phyloP scores from a whole-genome alignment of 192 early-diverging fungal species.

The Umbelopsis sp. region DNA sequence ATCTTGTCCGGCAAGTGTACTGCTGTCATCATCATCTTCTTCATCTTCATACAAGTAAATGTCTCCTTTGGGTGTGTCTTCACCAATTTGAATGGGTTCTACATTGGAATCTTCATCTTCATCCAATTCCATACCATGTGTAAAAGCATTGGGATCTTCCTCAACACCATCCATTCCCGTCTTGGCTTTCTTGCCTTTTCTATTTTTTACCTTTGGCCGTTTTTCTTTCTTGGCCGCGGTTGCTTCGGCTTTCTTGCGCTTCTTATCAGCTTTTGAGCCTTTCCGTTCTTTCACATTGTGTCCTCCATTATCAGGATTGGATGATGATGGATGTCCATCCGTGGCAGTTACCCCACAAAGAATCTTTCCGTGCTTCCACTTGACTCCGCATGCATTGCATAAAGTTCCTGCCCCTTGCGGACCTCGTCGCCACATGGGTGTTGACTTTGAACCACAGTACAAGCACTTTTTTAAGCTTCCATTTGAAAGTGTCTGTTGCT shows the following conservation, averaged over 20 bases:
- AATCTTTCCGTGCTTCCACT: constrained; percentile 83
- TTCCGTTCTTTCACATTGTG: constrained; percentile 22
- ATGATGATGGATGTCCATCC: not conserved
- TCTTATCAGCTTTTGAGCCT: constrained; percentile 11
- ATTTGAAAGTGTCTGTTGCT: constrained; percentile 9
- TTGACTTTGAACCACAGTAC: constrained; percentile 66
- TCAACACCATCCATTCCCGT: constrained; percentile 5
- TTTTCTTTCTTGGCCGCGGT: constrained; percentile 21
- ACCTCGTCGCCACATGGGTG: constrained; percentile 81
- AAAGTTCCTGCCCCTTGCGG: constrained; percentile 70
- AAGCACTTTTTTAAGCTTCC: constrained; percentile 55
- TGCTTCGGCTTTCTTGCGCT: constrained; percentile 19
- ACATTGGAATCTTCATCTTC: constrained; percentile 18
- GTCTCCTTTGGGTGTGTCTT: constrained; percentile 8
- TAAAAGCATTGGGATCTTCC: constrained; percentile 12
- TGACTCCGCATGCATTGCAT: constrained; percentile 82
- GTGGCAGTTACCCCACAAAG: constrained; percentile 34
- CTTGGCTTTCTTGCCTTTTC: constrained; percentile 11
- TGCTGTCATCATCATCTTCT: constrained; percentile 12
- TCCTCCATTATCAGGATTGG: not conserved
- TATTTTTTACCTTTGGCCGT: constrained; percentile 21
- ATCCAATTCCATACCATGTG: constrained; percentile 9
- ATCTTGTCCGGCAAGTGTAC: constrained; percentile 15
- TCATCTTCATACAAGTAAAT: constrained; percentile 13
- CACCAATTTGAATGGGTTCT: not conserved